Evolutionary conservation across 805 yeast genomes (phyloP), one percentile per base, ranked within the genome.

Genomic region (Lachancea fermentati): DNA sequence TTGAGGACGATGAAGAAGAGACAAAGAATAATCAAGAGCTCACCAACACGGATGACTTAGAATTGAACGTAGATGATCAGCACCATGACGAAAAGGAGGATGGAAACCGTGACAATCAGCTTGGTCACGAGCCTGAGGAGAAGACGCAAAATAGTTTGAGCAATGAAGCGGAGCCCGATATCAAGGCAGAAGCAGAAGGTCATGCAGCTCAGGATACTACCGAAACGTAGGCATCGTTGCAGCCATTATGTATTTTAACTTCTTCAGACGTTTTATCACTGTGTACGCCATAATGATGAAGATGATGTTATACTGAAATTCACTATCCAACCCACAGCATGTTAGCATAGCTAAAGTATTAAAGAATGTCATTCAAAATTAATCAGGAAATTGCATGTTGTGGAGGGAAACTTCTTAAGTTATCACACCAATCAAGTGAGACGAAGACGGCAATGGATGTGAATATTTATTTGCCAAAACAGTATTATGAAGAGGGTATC

Each of bases 381-480:
- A 69, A 71, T 19, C 69, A 76, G 17, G 76, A 73, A 44, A 78
- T 83, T 48, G 48, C 59, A 50, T 74, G 75, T 46, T 83, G 81
- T 54, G 87, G 82, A 2, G 98, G 98, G 26, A 72, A 73, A 58
- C 68, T 91, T 15, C 61, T 76, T 51, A 91, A 91, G 63, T 67
- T 89, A 30, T 63, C 79, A 19, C 98, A 91, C 60, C 71, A 75
- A 18, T 87, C 97, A 4, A 49, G 54, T 4, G 61, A 66, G 37
- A 80, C 91, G 7, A 67, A 72, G 16, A 81, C 94, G 41, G 61
- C 71, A 25, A 91, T 91, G 97, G 79, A 76, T 47, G 82, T 89
- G 34, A 93, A 91, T 53, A 75, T 91, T 32, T 91, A 78, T 52
- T 62, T 93, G 26, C 98, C 97, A 33, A 67, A 73, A 55, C 66